Percentiles rank a stretch among this genome's conserved stretches.
phyloP scores from a whole-genome alignment of 225 moss, liverwort and hornwort species.

The Pseudisothecium myosuroides region DNA sequence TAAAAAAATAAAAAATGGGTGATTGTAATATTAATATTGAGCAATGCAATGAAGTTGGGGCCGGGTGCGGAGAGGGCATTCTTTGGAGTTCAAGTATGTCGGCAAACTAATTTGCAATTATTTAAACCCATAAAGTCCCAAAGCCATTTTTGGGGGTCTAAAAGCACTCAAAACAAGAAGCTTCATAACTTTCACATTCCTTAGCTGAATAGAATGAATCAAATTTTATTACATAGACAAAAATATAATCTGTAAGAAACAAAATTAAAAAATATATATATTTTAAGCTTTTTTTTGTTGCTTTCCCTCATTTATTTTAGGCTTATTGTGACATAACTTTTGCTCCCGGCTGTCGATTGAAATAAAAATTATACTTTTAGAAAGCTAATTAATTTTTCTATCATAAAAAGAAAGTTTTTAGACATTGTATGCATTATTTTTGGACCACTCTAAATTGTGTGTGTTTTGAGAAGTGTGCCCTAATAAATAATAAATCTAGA shows the following conservation, averaged over 20 bases:
- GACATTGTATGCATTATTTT: not conserved
- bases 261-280: too few species aligned
- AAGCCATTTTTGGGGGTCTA: not conserved
- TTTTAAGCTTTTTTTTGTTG: not conserved
- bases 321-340: not conserved
- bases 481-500: too few species aligned
- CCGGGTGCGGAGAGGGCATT: too few species aligned
- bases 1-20: too few species aligned
- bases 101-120: not conserved
- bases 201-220: too few species aligned
- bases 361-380: not conserved
- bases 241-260: not conserved
- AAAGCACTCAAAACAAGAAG: too few species aligned
- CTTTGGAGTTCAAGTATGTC: not conserved
- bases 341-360: accelerated
- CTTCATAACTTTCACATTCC: too few species aligned
- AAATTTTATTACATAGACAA: too few species aligned
- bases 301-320: accelerated
- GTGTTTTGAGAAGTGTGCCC: too few species aligned
- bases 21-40: too few species aligned
- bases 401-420: not conserved
- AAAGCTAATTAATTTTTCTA: not conserved
- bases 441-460: not conserved
- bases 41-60: too few species aligned
- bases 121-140: not conserved